Evolutionary conservation across 78 protist genomes (phyloP), one percentile per base, ranked within the genome.

Genomic region (Protostelium mycophagum): DNA sequence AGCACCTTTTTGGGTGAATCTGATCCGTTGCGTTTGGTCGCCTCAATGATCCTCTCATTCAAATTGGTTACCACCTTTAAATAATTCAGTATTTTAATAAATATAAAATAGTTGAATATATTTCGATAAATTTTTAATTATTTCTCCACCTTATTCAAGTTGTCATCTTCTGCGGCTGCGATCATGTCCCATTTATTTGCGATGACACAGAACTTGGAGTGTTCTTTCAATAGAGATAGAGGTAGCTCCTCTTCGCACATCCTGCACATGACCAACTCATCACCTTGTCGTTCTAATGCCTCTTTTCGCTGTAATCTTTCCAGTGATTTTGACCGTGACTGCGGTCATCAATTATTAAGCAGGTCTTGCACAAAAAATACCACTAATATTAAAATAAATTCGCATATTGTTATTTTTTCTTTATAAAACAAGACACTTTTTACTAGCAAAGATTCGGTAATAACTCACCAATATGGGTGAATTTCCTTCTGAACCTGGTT

Each of bases 181-280:
- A 87, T 89, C 94, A 92, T 92, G 87, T 92, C 94, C 63, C 90
- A 91, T 63, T 87, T 87, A 63, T 92, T 92, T 0, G 94, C 89
- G 91, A 89, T 63, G 38, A 92, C 94, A 88, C 94, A 92, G 34
- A 92, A 84, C 85, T 92, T 92, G 28, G 94, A 92, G 37, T 92
- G 94, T 31, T 89, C 91, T 35, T 89, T 91, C 0, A 92, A 73
- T 36, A 92, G n/a, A 31, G 91, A 85, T 9, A 90, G 85, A 31
- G 89, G 63, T 31, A 92, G 88, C 35, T 83, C 86, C 38, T 92
- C 94, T 63, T 92, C 94, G 86, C 94, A 92, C n/a, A 92, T 92
- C 85, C 94, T 85, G 90, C 94, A 92, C 28, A 92, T 88, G 35
- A 90, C 94, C 91, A 92, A 87, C 85, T 87, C 83, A n/a, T n/a